phyloP scores from a whole-genome alignment of 2,329 filamentous ascomycete species.

The Talaromyces sp. region DNA sequence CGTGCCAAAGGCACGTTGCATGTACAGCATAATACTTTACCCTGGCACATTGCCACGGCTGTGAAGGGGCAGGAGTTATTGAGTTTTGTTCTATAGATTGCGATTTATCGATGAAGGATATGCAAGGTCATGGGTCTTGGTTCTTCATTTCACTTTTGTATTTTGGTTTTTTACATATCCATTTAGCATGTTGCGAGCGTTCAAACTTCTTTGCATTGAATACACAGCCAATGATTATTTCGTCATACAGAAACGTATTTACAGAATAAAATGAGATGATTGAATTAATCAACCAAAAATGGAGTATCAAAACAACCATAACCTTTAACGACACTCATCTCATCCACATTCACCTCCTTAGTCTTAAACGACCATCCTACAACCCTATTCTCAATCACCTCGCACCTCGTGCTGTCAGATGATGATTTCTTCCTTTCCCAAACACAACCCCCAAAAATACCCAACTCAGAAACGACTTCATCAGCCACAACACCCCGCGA shows the following conservation, averaged over 20 bases:
- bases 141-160: background rate
- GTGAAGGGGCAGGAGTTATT: slow-evolving; percentile 42
- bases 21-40: slow-evolving; percentile 41
- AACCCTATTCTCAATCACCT: slow-evolving; percentile 35
- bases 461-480: slow-evolving; percentile 44
- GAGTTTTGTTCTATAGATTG: slow-evolving; percentile 39
- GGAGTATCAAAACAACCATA: slow-evolving; percentile 49
- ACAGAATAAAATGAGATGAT: background rate
- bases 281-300: slow-evolving; percentile 23
- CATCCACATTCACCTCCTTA: slow-evolving; percentile 39
- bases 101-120: background rate
- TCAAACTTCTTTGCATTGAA: slow-evolving; percentile 3
- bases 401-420: slow-evolving; percentile 6
- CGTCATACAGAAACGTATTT: background rate
- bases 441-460: slow-evolving; percentile 41
- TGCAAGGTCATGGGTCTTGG: background rate
- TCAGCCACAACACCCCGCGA: slow-evolving; percentile 31
- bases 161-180: background rate
- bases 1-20: slow-evolving; percentile 42
- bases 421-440: slow-evolving; percentile 28
- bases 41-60: slow-evolving; percentile 49
- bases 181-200: slow-evolving; percentile 3
- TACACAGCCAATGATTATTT: background rate
- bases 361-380: slow-evolving; percentile 47
- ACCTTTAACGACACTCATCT: slow-evolving; percentile 50